These are phyloP conservation scores for Globisporangium sylvaticum DNA, from an alignment of 352 stramenopile genomes.

Conservation along the genomic window DNA sequence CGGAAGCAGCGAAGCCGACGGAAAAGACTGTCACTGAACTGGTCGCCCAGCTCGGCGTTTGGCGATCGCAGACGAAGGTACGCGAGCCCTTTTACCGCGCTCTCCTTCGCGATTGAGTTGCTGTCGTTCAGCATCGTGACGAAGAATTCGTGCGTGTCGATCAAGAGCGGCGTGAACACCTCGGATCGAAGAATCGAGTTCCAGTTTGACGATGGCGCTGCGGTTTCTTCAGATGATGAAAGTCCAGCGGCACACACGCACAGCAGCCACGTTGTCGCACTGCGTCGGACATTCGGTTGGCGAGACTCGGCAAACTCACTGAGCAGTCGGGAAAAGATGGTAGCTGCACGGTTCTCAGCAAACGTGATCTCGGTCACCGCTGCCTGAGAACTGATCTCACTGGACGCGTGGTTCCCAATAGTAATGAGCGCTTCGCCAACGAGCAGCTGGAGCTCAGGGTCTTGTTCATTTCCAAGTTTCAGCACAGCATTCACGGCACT, in stretches of 20 bases:
- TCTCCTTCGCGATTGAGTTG: constrained; percentile 62
- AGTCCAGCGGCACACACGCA: constrained; percentile 61
- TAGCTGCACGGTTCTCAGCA: constrained; percentile 26
- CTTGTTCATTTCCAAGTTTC: constrained; percentile 20
- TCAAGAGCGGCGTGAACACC: constrained; percentile 25
- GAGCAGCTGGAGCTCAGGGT: constrained; percentile 48
- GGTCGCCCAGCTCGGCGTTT: constrained; percentile 39
- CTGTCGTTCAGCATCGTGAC: constrained; percentile 78
- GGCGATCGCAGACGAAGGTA: constrained; percentile 61
- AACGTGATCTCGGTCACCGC: neutral
- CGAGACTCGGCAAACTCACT: constrained; percentile 33
- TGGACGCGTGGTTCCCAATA: constrained; percentile 38
- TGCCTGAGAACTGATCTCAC: constrained; percentile 2
- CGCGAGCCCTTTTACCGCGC: constrained; percentile 72
- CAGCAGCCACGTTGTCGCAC: constrained; percentile 58
- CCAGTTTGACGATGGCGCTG: constrained; percentile 23
- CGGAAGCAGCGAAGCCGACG: constrained; percentile 73
- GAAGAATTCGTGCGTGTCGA: constrained; percentile 70
- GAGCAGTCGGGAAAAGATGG: constrained; percentile 41
- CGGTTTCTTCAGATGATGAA: constrained; percentile 1
- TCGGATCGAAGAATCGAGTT: constrained; percentile 26
- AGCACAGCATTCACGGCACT: constrained; percentile 22
- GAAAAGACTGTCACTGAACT: constrained; percentile 80
- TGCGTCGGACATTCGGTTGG: constrained; percentile 43
- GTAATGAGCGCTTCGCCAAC: constrained; percentile 52